A percentile compares a stretch with the other conserved stretches of the same genome.
Evolutionary conservation across 1,139 yeast species (phyloP).

Genomic region (Candida sanyaensis): DNA sequence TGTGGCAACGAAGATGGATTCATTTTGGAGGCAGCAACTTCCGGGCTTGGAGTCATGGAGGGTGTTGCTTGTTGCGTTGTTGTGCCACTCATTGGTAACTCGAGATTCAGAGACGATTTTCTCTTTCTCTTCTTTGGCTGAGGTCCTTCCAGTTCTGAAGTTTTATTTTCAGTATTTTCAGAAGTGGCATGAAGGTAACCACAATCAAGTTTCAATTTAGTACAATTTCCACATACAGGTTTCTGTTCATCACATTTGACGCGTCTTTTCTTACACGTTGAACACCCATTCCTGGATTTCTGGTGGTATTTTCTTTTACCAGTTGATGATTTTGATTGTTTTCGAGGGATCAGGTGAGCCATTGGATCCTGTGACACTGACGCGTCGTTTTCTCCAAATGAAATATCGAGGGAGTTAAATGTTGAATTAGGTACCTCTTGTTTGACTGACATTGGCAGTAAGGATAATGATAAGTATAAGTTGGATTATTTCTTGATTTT

Average conservation of each 20-base stretch:
- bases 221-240: conserved; percentile 80
- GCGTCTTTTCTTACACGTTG: conserved; percentile 82
- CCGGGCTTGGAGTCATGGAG: conserved; percentile 20
- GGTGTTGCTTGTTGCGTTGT: conserved; percentile 24
- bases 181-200: conserved; percentile 39
- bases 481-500: background rate
- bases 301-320: conserved; percentile 75
- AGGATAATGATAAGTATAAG: background rate
- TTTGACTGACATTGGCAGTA: background rate
- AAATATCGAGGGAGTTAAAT: background rate
- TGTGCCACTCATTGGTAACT: conserved; percentile 6
- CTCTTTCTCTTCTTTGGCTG: conserved; percentile 9
- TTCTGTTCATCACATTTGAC: conserved; percentile 90
- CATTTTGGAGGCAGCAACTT: background rate
- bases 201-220: conserved; percentile 76
- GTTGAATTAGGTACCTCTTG: conserved; percentile 6
- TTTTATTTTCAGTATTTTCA: background rate
- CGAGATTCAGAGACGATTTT: conserved; percentile 6
- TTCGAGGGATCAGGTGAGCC: background rate
- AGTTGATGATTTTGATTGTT: conserved; percentile 24
- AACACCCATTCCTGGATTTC: conserved; percentile 86
- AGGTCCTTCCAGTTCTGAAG: conserved; percentile 1
- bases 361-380: background rate
- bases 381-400: background rate
- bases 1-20: conserved; percentile 8